Percentiles rank a stretch among this genome's conserved stretches.
phyloP scores from a whole-genome alignment of 2,329 filamentous ascomycete genomes.

The Colletotrichum scovillei region DNA sequence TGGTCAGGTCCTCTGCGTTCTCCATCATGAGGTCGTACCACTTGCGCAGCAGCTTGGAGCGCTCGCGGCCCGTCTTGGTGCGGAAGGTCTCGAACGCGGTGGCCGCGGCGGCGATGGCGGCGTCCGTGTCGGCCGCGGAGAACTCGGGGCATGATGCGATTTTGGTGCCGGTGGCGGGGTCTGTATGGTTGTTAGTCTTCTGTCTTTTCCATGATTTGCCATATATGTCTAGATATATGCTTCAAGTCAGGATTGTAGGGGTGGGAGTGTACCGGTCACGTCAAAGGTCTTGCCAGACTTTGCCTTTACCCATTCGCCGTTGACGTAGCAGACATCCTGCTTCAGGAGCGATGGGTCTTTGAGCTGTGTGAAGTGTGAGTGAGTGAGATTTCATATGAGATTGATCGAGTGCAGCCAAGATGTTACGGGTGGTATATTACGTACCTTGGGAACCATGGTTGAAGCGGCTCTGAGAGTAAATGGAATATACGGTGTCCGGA shows the following conservation, averaged over 20 bases:
- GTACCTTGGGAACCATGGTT: conserved; percentile 60
- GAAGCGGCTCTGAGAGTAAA: conserved; percentile 52
- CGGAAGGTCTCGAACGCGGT: conserved; percentile 79
- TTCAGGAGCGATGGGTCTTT: conserved; percentile 87
- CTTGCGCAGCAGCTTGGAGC: conserved; percentile 77
- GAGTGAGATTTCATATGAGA: not conserved
- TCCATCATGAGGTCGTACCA: conserved; percentile 86
- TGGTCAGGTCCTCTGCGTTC: conserved; percentile 84
- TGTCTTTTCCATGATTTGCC: too few relatives aligned
- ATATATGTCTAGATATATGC: too few relatives aligned
- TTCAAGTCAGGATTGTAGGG: not conserved
- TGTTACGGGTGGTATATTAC: conserved; percentile 40
- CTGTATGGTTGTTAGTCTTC: conserved; percentile 50
- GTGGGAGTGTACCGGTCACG: conserved; percentile 69
- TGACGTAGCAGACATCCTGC: conserved; percentile 83
- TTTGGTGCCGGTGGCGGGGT: conserved; percentile 83
- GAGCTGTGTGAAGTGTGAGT: conserved; percentile 60
- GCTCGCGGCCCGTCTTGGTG: conserved; percentile 78
- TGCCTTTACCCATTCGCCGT: conserved; percentile 91
- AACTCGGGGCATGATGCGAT: conserved; percentile 91
- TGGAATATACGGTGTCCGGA: conserved; percentile 22
- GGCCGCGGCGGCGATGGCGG: conserved; percentile 85
- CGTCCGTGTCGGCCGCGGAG: conserved; percentile 79
- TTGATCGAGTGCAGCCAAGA: not conserved
- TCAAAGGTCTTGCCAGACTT: conserved; percentile 92